A percentile compares a stretch with the other conserved stretches of the same genome.
Evolutionary conservation across 2,329 filamentous ascomycete species (phyloP).

Genomic region (Hymenotorrendiella dingleyae): DNA sequence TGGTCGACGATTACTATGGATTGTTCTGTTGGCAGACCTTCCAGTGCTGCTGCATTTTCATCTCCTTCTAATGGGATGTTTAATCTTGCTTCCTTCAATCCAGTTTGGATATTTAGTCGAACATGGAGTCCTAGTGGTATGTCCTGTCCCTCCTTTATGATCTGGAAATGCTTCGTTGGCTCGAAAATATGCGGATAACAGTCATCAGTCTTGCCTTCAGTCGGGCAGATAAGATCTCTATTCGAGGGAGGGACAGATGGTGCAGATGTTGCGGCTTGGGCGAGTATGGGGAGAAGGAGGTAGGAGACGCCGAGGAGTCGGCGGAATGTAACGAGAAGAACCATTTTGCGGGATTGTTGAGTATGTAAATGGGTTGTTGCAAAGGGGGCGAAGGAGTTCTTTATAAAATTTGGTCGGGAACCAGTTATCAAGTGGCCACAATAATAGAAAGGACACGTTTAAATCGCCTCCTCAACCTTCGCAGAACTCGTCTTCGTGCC

Average conservation of each 20-base stretch:
- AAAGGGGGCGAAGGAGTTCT: too few relatives aligned
- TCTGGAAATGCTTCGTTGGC: slow-evolving; percentile 59
- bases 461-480: slow-evolving; percentile 25
- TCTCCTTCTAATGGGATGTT: slow-evolving; percentile 49
- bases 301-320: slow-evolving; percentile 21
- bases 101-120: slow-evolving; percentile 58
- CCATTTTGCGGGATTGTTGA: slow-evolving; percentile 17
- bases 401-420: slow-evolving; percentile 3
- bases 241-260: slow-evolving; percentile 22
- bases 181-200: slow-evolving; percentile 62
- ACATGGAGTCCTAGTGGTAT: slow-evolving; percentile 61
- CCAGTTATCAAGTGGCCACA: slow-evolving; percentile 18
- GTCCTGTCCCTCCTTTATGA: slow-evolving; percentile 58
- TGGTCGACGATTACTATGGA: slow-evolving; percentile 30
- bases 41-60: slow-evolving; percentile 45
- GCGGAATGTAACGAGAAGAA: slow-evolving; percentile 11
- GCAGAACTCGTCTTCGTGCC: slow-evolving; percentile 22
- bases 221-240: slow-evolving; percentile 60
- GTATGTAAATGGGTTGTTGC: background rate
- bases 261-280: slow-evolving; percentile 17
- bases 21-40: slow-evolving; percentile 44
- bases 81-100: slow-evolving; percentile 59
- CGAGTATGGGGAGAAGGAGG: slow-evolving; percentile 20
- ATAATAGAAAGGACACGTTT: slow-evolving; percentile 27
- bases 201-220: slow-evolving; percentile 49